phyloP scores from a whole-genome alignment of 2,329 filamentous ascomycete genomes.

The Colletotrichum horii region DNA sequence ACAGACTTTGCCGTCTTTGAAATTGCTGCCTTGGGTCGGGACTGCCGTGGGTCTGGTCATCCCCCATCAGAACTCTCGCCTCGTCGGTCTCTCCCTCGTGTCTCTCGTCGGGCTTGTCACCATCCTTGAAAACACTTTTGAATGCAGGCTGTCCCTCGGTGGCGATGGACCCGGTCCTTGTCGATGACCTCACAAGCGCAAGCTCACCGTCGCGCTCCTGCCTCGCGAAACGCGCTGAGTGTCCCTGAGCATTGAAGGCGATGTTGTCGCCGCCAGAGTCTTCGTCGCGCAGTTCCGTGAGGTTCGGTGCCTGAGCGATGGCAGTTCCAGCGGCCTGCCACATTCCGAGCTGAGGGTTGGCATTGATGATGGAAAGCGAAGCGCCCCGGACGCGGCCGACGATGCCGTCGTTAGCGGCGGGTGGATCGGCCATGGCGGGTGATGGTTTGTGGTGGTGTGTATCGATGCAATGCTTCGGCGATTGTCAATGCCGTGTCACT shows the following conservation, averaged over 20 bases:
- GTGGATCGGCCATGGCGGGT: slow-evolving; percentile 6
- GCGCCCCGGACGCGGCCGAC: slow-evolving; percentile 29
- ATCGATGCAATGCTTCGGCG: neutral
- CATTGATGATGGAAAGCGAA: slow-evolving; percentile 29
- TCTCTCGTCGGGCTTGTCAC: neutral
- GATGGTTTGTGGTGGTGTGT: neutral
- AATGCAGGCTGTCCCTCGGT: neutral
- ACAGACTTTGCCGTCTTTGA: slow-evolving; percentile 23
- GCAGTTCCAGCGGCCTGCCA: slow-evolving; percentile 35
- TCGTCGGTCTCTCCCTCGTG: neutral
- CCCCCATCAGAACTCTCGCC: neutral
- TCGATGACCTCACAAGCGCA: slow-evolving; percentile 24
- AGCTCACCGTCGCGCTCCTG: slow-evolving; percentile 28
- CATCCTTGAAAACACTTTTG: neutral
- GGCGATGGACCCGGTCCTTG: slow-evolving; percentile 20
- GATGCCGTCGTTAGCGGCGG: slow-evolving; percentile 17
- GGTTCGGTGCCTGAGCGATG: slow-evolving; percentile 33
- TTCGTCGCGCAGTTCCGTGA: slow-evolving; percentile 31
- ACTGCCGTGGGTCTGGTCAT: neutral
- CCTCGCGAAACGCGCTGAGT: slow-evolving; percentile 29
- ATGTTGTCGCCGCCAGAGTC: slow-evolving; percentile 31
- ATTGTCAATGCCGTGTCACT: neutral
- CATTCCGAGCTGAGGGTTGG: slow-evolving; percentile 32
- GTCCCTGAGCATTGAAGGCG: slow-evolving; percentile 31
- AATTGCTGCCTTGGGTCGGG: neutral